These are phyloP conservation scores for Zygoascus ofunaensis DNA, from an alignment of 805 yeast species.

Conservation along the genomic window DNA sequence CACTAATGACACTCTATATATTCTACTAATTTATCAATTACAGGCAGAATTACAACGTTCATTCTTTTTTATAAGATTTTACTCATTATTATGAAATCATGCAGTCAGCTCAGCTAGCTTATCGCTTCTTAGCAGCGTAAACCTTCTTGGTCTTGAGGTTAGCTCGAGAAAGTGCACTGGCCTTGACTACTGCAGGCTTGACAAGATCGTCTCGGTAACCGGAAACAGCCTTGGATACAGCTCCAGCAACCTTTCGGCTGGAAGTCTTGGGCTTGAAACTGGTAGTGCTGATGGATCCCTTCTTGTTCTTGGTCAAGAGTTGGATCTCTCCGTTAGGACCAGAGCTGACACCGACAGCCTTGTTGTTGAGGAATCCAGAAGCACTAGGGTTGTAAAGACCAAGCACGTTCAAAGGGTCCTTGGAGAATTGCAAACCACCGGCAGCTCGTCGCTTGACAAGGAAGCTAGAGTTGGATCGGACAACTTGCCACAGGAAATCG, in stretches of 20 bases:
- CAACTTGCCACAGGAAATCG: conserved; percentile 45
- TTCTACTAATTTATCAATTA: too few species aligned
- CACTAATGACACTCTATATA: too few species aligned
- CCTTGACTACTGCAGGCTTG: conserved; percentile 41
- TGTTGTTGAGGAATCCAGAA: conserved; percentile 42
- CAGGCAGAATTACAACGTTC: too few species aligned
- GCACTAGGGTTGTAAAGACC: conserved; percentile 39
- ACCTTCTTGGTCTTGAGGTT: conserved; percentile 32
- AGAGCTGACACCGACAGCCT: conserved; percentile 38
- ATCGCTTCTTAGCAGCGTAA: conserved; percentile 21
- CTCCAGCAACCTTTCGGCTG: conserved; percentile 36
- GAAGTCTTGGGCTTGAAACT: conserved; percentile 37
- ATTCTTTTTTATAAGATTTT: too few species aligned
- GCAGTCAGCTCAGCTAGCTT: too few species aligned
- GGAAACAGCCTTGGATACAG: conserved; percentile 36
- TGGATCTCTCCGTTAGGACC: conserved; percentile 32
- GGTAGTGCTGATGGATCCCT: conserved; percentile 33
- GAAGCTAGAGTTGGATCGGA: conserved; percentile 39
- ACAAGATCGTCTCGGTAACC: conserved; percentile 43
- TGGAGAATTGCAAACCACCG: conserved; percentile 36
- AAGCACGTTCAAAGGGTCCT: conserved; percentile 43
- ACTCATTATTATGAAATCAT: too few species aligned
- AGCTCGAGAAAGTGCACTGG: conserved; percentile 36
- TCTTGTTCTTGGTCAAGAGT: conserved; percentile 36
- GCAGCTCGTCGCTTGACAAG: conserved; percentile 38